Percentiles rank a stretch among this genome's conserved stretches.
phyloP scores from a whole-genome alignment of 768 basidiomycete genomes.

The Trametes punicea region DNA sequence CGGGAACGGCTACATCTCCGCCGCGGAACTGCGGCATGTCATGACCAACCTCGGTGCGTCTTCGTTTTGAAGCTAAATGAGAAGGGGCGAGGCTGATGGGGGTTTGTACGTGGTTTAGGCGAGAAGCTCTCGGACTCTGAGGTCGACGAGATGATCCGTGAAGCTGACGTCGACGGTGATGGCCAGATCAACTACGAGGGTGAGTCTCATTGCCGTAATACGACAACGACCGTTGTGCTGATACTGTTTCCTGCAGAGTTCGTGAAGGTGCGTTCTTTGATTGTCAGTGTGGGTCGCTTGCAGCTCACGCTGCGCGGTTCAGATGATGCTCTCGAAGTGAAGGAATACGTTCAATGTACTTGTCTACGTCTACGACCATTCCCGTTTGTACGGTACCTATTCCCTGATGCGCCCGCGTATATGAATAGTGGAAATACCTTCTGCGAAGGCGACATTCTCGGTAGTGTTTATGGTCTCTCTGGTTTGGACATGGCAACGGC shows the following conservation, averaged over 20 bases:
- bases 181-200: constrained; percentile 91
- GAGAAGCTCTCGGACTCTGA: constrained; percentile 86
- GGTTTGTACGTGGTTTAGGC: constrained; percentile 39
- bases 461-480: no score
- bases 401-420: constrained; percentile 10
- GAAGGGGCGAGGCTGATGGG: not conserved
- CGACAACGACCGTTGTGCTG: constrained; percentile 4
- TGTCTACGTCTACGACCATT: not conserved
- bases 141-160: constrained; percentile 96
- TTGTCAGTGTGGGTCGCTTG: not conserved
- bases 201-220: constrained; percentile 30
- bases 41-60: constrained; percentile 84
- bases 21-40: constrained; percentile 83
- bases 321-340: constrained; percentile 80
- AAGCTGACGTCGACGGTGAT: constrained; percentile 92
- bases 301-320: constrained; percentile 3
- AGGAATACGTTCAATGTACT: constrained; percentile 4
- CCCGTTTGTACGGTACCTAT: constrained; percentile 19
- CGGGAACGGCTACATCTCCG: constrained; percentile 85
- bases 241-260: constrained; percentile 50
- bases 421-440: constrained; percentile 12
- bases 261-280: constrained; percentile 52
- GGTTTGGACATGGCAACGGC: no score
- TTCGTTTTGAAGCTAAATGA: not conserved
- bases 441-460: no score